Conservation (phyloP, 2,329 filamentous ascomycete genomes). For the Grosmannia serpens region DNA sequence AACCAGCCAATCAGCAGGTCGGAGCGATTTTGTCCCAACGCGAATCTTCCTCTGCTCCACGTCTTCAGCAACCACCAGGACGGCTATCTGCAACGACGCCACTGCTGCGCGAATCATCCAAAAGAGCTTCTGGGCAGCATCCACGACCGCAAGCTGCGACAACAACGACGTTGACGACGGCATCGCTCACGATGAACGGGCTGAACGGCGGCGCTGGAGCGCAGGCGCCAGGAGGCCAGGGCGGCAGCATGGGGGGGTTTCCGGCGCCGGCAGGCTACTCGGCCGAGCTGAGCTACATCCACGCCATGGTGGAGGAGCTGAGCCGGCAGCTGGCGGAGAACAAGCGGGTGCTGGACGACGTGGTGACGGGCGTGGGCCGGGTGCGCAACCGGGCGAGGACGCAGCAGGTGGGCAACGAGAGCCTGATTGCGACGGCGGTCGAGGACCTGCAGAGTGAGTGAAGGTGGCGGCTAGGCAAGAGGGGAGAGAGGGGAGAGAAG, state of each 20-base stretch:
- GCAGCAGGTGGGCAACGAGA: slow-evolving; percentile 43
- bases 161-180: neutral
- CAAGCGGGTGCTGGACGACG: slow-evolving; percentile 48
- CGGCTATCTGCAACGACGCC: neutral
- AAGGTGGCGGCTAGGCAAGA: no score
- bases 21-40: neutral
- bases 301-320: slow-evolving; percentile 55
- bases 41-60: neutral
- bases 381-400: slow-evolving; percentile 45
- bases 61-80: neutral
- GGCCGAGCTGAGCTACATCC: slow-evolving; percentile 57
- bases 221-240: slow-evolving; percentile 16
- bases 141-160: neutral
- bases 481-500: neutral
- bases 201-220: slow-evolving; percentile 3
- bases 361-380: slow-evolving; percentile 50
- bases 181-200: slow-evolving; percentile 8
- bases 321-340: slow-evolving; percentile 52
- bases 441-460: slow-evolving; percentile 44
- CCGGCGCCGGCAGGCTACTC: slow-evolving; percentile 58
- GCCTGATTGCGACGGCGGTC: slow-evolving; percentile 42
- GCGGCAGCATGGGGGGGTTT: slow-evolving; percentile 30
- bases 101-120: neutral
- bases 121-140: neutral
- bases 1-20: neutral